Evolutionary conservation across 2,329 filamentous ascomycete genomes (phyloP).

Genomic region (Fusarium multiceps): DNA sequence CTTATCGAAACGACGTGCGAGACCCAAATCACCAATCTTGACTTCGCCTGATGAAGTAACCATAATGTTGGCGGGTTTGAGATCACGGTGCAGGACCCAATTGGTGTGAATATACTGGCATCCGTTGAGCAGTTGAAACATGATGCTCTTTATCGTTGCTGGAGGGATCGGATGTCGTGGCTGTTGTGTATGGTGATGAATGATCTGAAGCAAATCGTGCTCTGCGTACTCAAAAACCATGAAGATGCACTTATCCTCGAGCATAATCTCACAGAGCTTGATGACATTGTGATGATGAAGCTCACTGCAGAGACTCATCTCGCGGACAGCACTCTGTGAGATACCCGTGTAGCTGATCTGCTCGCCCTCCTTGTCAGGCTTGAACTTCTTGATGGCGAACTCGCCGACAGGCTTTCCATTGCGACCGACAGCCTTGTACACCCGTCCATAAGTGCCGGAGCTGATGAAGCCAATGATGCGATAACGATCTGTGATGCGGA

Average conservation of each 20-base stretch:
- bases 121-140: slow-evolving; percentile 95
- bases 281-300: slow-evolving; percentile 91
- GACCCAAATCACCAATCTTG: slow-evolving; percentile 92
- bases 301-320: slow-evolving; percentile 97
- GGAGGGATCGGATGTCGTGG: slow-evolving; percentile 89
- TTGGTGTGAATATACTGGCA: slow-evolving; percentile 94
- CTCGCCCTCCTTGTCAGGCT: slow-evolving; percentile 98
- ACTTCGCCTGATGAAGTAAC: slow-evolving; percentile 91
- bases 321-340: slow-evolving; percentile 94
- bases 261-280: slow-evolving; percentile 90
- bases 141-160: slow-evolving; percentile 88
- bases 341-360: slow-evolving; percentile 95
- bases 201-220: slow-evolving; percentile 96
- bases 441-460: slow-evolving; percentile 95
- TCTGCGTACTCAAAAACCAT: slow-evolving; percentile 99
- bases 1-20: slow-evolving; percentile 93
- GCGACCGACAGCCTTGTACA: slow-evolving; percentile 91
- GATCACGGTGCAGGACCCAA: slow-evolving; percentile 96
- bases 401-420: slow-evolving; percentile 67
- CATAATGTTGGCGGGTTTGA: slow-evolving; percentile 99
- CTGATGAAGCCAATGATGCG: slow-evolving; percentile 98
- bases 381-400: slow-evolving; percentile 99
- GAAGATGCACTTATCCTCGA: slow-evolving; percentile 99
- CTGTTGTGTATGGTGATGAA: slow-evolving; percentile 95
- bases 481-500: slow-evolving; percentile 91